A percentile compares a stretch with the other conserved stretches of the same genome.
Evolutionary conservation across 305 asterid species (phyloP).

Genomic region (Fraxinus platypoda): DNA sequence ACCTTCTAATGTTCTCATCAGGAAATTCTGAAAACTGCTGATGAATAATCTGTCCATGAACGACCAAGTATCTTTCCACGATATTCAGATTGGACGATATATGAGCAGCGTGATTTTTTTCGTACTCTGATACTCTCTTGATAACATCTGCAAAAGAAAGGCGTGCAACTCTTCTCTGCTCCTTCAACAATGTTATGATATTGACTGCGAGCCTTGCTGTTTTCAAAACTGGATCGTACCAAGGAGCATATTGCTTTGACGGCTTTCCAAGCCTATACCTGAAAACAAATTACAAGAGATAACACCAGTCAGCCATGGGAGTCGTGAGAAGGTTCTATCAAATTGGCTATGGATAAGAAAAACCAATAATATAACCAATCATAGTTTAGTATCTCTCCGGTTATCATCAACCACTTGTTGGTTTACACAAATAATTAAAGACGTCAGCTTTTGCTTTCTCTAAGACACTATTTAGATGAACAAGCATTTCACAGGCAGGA

Average conservation of each 20-base stretch:
- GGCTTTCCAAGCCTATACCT: slow-evolving; percentile 98
- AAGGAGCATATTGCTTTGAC: slow-evolving; percentile 86
- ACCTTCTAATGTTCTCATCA: slow-evolving; percentile 63
- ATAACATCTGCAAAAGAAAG: slow-evolving; percentile 83
- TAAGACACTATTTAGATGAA: slow-evolving; percentile 6
- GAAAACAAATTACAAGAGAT: slow-evolving; percentile 28
- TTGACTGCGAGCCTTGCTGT: slow-evolving; percentile 76
- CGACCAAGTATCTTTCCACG: slow-evolving; percentile 72
- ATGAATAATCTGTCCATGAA: slow-evolving; percentile 90
- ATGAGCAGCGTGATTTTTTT: slow-evolving; percentile 55
- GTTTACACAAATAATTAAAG: background rate
- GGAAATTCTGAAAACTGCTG: slow-evolving; percentile 91
- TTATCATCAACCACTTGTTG: background rate
- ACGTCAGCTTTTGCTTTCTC: background rate
- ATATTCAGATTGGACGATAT: slow-evolving; percentile 57
- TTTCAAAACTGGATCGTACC: slow-evolving; percentile 82
- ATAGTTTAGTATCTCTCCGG: background rate
- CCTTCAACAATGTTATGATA: slow-evolving; percentile 76
- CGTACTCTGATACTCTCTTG: slow-evolving; percentile 65
- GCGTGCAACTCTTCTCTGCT: slow-evolving; percentile 69
- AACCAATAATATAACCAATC: slow-evolving; percentile 5
- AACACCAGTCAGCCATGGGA: slow-evolving; percentile 12
- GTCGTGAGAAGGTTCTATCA: background rate
- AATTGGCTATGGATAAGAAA: background rate
- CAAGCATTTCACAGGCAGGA: background rate